These are phyloP conservation scores for Quillaja saponaria DNA, from an alignment of 306 rosid species.

Conservation along the genomic window DNA sequence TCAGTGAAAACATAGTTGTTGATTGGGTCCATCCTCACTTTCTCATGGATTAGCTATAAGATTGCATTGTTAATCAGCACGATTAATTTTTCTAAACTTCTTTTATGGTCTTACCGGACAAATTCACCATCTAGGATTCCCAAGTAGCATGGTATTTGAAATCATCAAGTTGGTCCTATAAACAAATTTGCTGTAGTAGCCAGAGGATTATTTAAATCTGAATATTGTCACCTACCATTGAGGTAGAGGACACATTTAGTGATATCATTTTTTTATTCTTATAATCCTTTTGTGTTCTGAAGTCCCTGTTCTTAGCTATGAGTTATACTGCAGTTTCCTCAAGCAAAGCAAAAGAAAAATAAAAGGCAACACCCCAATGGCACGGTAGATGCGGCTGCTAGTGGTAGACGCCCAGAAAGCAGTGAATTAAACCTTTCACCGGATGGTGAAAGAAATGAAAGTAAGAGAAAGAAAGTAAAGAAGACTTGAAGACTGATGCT, in stretches of 20 bases:
- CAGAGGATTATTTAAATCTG: conserved; percentile 1
- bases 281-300: conserved; percentile 3
- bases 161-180: no score
- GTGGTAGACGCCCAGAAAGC: conserved; percentile 31
- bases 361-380: conserved; percentile 39
- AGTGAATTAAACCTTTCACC: conserved; percentile 10
- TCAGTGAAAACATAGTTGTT: no score
- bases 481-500: conserved; percentile 13
- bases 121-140: neutral
- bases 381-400: conserved; percentile 1
- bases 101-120: neutral
- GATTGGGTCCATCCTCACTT: no score
- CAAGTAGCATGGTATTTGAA: neutral
- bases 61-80: neutral
- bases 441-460: conserved; percentile 13
- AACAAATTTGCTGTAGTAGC: neutral
- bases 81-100: neutral
- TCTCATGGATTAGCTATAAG: no score
- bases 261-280: conserved; percentile 12
- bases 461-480: conserved; percentile 18
- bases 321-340: conserved; percentile 45
- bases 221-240: conserved; percentile 6
- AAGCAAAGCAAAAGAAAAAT: conserved; percentile 37
- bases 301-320: conserved; percentile 24
- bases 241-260: neutral